Percentiles rank a stretch among this genome's conserved stretches.
These are phyloP conservation scores for Pleodorina starrii DNA, from an alignment of 139 green algal genomes.

Conservation along the genomic window DNA sequence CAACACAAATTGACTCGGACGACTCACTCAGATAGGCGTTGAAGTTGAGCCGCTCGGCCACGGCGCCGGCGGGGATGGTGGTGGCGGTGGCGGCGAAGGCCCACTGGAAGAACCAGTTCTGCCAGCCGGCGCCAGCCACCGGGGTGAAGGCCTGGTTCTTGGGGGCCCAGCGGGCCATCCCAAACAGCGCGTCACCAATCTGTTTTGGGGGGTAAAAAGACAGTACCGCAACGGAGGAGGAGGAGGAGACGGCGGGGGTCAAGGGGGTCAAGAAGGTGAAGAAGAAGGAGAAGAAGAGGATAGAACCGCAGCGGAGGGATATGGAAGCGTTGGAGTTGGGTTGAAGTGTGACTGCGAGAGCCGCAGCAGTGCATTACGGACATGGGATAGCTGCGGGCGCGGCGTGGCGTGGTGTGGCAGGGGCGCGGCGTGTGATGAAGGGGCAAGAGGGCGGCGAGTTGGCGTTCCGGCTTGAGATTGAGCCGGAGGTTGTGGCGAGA, in stretches of 20 bases:
- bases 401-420: too few species aligned
- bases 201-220: not conserved
- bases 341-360: too few species aligned
- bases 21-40: conserved; percentile 60
- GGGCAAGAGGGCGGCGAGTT: too few species aligned
- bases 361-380: too few species aligned
- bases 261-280: not conserved
- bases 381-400: too few species aligned
- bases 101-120: conserved; percentile 80
- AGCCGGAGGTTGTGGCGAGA: too few species aligned
- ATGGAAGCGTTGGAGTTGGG: not conserved
- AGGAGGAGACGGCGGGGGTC: not conserved
- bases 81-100: conserved; percentile 79
- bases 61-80: conserved; percentile 78
- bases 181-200: conserved; percentile 71
- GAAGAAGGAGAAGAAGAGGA: not conserved
- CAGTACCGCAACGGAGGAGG: not conserved
- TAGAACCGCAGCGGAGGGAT: too few species aligned
- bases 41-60: conserved; percentile 84
- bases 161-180: conserved; percentile 28
- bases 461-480: too few species aligned
- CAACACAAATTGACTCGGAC: too few species aligned
- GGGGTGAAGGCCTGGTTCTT: not conserved
- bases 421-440: too few species aligned
- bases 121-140: not conserved